A percentile compares a stretch with the other conserved stretches of the same genome.
These are phyloP conservation scores for Mortierella sp. DNA, from an alignment of 371 early-diverging fungal genomes.

Conservation along the genomic window DNA sequence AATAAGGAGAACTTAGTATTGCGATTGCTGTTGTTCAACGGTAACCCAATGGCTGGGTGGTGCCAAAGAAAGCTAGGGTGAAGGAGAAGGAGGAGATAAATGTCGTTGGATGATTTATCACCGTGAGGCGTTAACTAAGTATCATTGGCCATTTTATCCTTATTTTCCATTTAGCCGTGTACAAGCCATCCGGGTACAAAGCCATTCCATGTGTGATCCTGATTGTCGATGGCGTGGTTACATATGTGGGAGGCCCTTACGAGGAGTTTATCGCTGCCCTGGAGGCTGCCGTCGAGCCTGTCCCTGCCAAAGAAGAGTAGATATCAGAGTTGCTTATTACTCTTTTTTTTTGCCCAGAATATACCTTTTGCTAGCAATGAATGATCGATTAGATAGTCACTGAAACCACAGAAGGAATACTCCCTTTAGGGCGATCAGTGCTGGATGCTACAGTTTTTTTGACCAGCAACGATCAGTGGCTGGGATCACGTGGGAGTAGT, in stretches of 20 bases:
- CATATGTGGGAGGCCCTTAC: conserved; percentile 33
- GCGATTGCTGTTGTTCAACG: no score
- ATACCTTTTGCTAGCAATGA: no score
- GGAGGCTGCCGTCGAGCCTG: conserved; percentile 15
- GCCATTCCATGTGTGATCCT: conserved; percentile 52
- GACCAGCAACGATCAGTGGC: no score
- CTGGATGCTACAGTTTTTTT: no score
- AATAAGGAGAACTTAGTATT: not conserved
- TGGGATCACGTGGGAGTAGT: no score
- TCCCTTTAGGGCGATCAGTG: no score
- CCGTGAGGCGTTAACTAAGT: not conserved
- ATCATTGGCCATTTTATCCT: not conserved
- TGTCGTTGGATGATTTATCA: not conserved
- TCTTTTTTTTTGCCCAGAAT: not conserved
- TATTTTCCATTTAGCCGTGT: conserved; percentile 23
- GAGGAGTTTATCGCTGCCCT: conserved; percentile 23
- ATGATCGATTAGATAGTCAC: no score
- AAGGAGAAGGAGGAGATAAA: not conserved
- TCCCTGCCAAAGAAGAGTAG: conserved; percentile 27
- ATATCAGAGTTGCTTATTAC: not conserved
- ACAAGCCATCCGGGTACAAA: conserved; percentile 28
- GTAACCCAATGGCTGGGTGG: no score
- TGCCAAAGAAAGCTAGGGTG: no score
- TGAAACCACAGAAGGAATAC: no score
- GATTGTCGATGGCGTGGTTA: conserved; percentile 33